Evolutionary conservation across 2,329 filamentous ascomycete genomes (phyloP).

Genomic region (Podosphaera xanthii): DNA sequence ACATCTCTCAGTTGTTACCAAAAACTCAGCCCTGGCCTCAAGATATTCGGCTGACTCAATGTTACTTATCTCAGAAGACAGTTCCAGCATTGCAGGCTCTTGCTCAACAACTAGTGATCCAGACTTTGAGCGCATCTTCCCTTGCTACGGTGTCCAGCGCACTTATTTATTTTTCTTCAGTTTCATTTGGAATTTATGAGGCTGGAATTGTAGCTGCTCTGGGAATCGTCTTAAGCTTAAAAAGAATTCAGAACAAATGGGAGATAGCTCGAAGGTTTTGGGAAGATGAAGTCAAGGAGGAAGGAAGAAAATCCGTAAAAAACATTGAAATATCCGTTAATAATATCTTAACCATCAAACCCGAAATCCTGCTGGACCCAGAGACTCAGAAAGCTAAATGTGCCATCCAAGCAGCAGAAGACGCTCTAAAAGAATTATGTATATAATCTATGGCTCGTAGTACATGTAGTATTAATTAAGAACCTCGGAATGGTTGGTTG

Average conservation of each 20-base stretch:
- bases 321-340: conserved; percentile 30
- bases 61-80: conserved; percentile 39
- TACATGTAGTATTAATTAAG: too few species aligned
- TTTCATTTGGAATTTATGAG: conserved; percentile 32
- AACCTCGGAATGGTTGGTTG: too few species aligned
- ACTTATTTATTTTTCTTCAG: conserved; percentile 32
- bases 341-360: conserved; percentile 20
- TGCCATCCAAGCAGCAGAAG: conserved; percentile 7
- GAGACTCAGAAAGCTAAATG: conserved; percentile 9
- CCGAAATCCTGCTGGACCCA: conserved; percentile 4
- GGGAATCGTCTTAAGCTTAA: conserved; percentile 34
- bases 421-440: background rate
- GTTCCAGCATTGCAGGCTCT: conserved; percentile 49
- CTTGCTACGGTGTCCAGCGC: conserved; percentile 30
- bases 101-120: conserved; percentile 51
- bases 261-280: conserved; percentile 35
- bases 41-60: conserved; percentile 49
- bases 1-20: conserved; percentile 4
- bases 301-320: conserved; percentile 38
- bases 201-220: conserved; percentile 37
- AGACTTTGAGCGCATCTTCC: conserved; percentile 46
- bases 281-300: conserved; percentile 44
- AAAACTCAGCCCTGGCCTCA: conserved; percentile 36
- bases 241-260: conserved; percentile 38
- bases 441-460: too few species aligned